Evolutionary conservation across 1,139 yeast genomes (phyloP).

Genomic region (Yamadazyma dendronema): DNA sequence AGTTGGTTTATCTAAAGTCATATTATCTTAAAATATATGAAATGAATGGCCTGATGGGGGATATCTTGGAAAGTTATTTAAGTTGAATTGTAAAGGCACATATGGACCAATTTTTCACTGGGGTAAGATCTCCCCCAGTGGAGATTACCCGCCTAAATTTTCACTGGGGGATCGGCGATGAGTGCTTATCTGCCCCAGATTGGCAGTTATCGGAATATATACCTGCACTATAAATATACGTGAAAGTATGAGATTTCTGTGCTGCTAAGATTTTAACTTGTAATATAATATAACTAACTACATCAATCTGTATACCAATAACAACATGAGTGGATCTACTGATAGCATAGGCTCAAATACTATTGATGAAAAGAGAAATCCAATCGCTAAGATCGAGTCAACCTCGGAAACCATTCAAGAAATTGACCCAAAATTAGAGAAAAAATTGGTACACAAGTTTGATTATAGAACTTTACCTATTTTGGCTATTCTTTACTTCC

Average conservation of each 20-base stretch:
- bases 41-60: too few relatives aligned
- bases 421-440: constrained; percentile 8
- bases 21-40: too few relatives aligned
- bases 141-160: background rate
- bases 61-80: too few relatives aligned
- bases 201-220: background rate
- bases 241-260: background rate
- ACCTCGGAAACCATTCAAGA: constrained; percentile 2
- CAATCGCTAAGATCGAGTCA: background rate
- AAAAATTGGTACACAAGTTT: constrained; percentile 10
- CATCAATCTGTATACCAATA: too few relatives aligned
- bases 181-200: background rate
- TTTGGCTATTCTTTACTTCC: constrained; percentile 19
- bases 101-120: too few relatives aligned
- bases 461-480: constrained; percentile 19
- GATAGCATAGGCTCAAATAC: background rate
- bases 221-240: background rate
- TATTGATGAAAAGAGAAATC: constrained; percentile 2
- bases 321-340: background rate
- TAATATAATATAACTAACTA: too few relatives aligned
- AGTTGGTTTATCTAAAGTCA: constrained; percentile 1
- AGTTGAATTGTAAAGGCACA: too few relatives aligned
- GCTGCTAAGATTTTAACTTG: too few relatives aligned
- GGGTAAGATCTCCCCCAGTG: constrained; percentile 1
- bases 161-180: background rate